Evolutionary conservation across 2,329 filamentous ascomycete species (phyloP), one percentile per base, ranked within the genome.

Genomic region (Fusarium tupiense): DNA sequence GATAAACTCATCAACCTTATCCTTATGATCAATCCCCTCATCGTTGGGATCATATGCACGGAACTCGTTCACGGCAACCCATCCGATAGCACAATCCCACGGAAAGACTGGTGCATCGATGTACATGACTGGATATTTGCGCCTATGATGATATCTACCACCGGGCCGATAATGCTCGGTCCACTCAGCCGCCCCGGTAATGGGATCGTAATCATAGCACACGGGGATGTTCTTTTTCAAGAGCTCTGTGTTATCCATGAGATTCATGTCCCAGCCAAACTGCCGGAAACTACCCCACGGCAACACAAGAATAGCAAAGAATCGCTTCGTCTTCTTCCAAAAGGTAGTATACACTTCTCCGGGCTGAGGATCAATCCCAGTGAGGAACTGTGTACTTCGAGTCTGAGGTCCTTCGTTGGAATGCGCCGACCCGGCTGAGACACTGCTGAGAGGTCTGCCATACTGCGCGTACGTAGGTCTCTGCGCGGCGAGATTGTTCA

Each of bases 261-360:
- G 46, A 29, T 49, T 49, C 50, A 54, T 37, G 2, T 58, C 33
- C 24, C 35, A 74, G 0, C 43, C 61, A 3, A 61, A 60, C 3
- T 38, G 9, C 2, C 38, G n/a, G 2, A 66, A 65, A 9, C 10
- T 65, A 4, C 37, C 64, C 61, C 41, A 63, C 1, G 62, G 62
- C 3, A 65, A 47, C 4, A 65, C 43, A 16, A 65, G 13, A 7
- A 53, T 49, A 3, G 62, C 58, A 1, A 44, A 63, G 22, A 24
- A 65, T 5, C 24, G 22, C 19, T 43, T 44, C 5, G 19, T 29
- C 5, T 17, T 24, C 1, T 17, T n/a, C 72, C 72, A 74, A 2
- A 44, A 62, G 1, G 43, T 38, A 0, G 40, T 24, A 1, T 74
- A 74, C 3, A 74, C 37, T 6, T 72, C 49, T 1, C 72, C 72